These are phyloP conservation scores for Curvularia spicifera DNA, from an alignment of 2,329 filamentous ascomycete genomes.

Conservation along the genomic window DNA sequence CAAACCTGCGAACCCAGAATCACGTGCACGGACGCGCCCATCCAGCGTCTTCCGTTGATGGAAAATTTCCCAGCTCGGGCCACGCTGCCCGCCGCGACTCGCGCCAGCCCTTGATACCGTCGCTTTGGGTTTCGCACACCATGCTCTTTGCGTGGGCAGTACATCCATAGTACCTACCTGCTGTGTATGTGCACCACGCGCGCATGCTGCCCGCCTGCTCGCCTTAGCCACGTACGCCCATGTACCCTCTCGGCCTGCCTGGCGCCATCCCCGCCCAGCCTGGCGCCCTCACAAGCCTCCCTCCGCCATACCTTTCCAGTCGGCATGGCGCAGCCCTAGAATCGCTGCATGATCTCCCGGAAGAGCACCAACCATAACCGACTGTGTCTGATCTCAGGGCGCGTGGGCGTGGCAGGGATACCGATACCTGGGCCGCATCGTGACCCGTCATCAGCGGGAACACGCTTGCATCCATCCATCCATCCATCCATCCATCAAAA, in stretches of 20 bases:
- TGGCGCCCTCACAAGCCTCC: neutral
- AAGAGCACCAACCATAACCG: slow-evolving; percentile 25
- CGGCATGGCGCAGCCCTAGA: slow-evolving; percentile 8
- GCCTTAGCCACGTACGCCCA: neutral
- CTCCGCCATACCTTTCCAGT: neutral
- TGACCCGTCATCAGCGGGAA: slow-evolving; percentile 36
- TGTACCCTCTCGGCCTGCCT: neutral
- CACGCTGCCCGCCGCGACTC: slow-evolving; percentile 31
- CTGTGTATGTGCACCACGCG: too few relatives aligned
- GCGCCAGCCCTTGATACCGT: slow-evolving; percentile 29
- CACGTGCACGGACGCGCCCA: slow-evolving; percentile 25
- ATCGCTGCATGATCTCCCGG: slow-evolving; percentile 47
- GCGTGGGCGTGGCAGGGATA: slow-evolving; percentile 40
- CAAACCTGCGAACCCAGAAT: slow-evolving; percentile 8
- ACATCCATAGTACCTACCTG: too few relatives aligned
- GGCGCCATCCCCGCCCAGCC: neutral
- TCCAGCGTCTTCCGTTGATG: slow-evolving; percentile 37
- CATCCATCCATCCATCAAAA: slow-evolving; percentile 16
- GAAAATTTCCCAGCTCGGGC: slow-evolving; percentile 38
- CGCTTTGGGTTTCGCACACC: slow-evolving; percentile 32
- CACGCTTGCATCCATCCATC: slow-evolving; percentile 21
- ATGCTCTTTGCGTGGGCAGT: neutral
- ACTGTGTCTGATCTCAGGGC: slow-evolving; percentile 36
- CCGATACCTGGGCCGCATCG: slow-evolving; percentile 30
- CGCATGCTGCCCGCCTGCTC: too few relatives aligned